phyloP scores from a whole-genome alignment of 192 early-diverging fungal species.

The Coemansia sp. region DNA sequence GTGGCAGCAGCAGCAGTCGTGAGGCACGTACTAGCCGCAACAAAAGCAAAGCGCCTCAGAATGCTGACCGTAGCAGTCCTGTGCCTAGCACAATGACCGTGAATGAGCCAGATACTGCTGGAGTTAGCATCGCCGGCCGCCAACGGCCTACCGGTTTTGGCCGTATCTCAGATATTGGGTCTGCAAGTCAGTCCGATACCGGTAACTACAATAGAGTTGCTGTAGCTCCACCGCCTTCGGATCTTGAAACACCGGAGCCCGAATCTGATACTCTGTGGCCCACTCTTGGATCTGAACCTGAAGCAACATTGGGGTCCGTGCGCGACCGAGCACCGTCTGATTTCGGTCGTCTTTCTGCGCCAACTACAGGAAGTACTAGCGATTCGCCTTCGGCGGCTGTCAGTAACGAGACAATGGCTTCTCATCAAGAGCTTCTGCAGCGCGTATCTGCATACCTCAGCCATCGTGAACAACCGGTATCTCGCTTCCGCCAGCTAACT shows the following conservation, averaged over 20 bases:
- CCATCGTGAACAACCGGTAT: constrained; percentile 47
- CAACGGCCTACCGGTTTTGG: constrained; percentile 41
- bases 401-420: constrained; percentile 16
- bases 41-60: neutral
- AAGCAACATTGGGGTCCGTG: neutral
- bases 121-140: constrained; percentile 44
- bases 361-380: neutral
- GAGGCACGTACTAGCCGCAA: neutral
- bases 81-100: constrained; percentile 39
- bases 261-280: constrained; percentile 26
- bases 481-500: constrained; percentile 43
- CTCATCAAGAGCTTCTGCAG: constrained; percentile 44
- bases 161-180: constrained; percentile 13
- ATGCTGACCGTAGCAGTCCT: constrained; percentile 5
- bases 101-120: constrained; percentile 33
- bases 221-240: neutral
- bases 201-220: neutral
- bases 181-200: neutral
- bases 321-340: constrained; percentile 20
- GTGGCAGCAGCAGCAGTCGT: neutral
- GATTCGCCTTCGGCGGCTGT: neutral
- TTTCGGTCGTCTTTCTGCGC: constrained; percentile 26
- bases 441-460: constrained; percentile 46
- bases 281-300: constrained; percentile 20
- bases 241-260: constrained; percentile 14